Percentiles rank a stretch among this genome's conserved stretches.
phyloP scores from a whole-genome alignment of 352 stramenopile genomes.

The Nothophytophthora sp. region DNA sequence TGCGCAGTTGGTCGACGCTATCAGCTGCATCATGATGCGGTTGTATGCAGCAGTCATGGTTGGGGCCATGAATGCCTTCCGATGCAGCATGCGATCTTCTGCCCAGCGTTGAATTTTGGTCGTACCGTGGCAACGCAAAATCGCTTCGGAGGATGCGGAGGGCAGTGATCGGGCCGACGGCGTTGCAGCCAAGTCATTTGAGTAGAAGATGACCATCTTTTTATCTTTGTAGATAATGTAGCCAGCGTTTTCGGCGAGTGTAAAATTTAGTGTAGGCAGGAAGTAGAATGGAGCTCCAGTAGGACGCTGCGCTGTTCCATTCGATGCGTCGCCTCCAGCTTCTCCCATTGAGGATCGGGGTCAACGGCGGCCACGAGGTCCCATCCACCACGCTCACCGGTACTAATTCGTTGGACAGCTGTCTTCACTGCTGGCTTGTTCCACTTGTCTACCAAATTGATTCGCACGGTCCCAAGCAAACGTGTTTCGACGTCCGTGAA shows the following conservation, averaged over 20 bases:
- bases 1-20: conserved; percentile 6
- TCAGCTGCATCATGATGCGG: conserved; percentile 10
- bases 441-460: conserved; percentile 15
- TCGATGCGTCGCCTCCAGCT: conserved; percentile 1
- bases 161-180: neutral
- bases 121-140: neutral
- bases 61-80: conserved; percentile 3
- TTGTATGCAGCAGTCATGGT: conserved; percentile 4
- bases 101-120: conserved; percentile 3
- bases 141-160: neutral
- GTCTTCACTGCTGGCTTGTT: conserved; percentile 5
- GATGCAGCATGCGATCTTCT: neutral
- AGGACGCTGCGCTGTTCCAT: conserved; percentile 4
- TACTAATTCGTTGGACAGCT: conserved; percentile 1
- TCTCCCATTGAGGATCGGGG: conserved; percentile 1
- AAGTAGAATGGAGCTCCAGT: too few relatives aligned
- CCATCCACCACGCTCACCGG: neutral
- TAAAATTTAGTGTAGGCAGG: too few relatives aligned
- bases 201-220: conserved; percentile 2
- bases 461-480: conserved; percentile 5
- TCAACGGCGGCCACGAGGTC: conserved; percentile 13
- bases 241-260: neutral
- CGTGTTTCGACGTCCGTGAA: conserved; percentile 14
- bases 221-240: conserved; percentile 8
- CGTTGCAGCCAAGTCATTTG: conserved; percentile 6